phyloP scores from a whole-genome alignment of 2,329 filamentous ascomycete genomes.

The Fusarium domesticum region DNA sequence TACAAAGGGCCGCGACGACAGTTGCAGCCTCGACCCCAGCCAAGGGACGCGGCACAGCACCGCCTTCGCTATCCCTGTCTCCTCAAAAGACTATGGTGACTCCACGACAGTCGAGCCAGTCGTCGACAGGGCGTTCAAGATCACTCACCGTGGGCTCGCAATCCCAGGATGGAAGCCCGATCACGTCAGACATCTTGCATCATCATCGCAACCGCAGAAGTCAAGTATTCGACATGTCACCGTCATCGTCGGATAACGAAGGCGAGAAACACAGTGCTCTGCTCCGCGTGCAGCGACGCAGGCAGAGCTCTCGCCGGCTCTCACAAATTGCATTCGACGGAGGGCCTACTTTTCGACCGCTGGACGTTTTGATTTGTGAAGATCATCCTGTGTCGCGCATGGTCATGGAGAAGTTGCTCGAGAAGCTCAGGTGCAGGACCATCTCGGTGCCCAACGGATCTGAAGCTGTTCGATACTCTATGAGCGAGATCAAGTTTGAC shows the following conservation, averaged over 20 bases:
- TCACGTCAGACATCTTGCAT: constrained; percentile 65
- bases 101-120: constrained; percentile 58
- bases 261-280: constrained; percentile 87
- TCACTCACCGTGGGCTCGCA: constrained; percentile 94
- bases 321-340: constrained; percentile 87
- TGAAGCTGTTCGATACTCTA: constrained; percentile 88
- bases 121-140: constrained; percentile 68
- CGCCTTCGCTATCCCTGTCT: constrained; percentile 51
- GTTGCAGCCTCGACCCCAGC: constrained; percentile 53
- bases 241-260: constrained; percentile 96
- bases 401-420: constrained; percentile 97
- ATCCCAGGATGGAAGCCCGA: constrained; percentile 84
- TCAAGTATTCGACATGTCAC: constrained; percentile 93
- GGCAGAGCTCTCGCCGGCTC: constrained; percentile 92
- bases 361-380: constrained; percentile 95
- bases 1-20: constrained; percentile 59
- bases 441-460: constrained; percentile 88
- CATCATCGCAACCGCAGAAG: constrained; percentile 87
- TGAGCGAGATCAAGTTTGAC: constrained; percentile 97
- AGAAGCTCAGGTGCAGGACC: constrained; percentile 91
- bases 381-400: constrained; percentile 95
- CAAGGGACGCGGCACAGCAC: constrained; percentile 53
- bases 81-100: constrained; percentile 62
- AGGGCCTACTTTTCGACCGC: constrained; percentile 79
- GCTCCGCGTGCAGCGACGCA: constrained; percentile 84